Percentiles rank a stretch among this genome's conserved stretches.
phyloP scores from a whole-genome alignment of 2,329 filamentous ascomycete species.

The Fusarium aywerte region DNA sequence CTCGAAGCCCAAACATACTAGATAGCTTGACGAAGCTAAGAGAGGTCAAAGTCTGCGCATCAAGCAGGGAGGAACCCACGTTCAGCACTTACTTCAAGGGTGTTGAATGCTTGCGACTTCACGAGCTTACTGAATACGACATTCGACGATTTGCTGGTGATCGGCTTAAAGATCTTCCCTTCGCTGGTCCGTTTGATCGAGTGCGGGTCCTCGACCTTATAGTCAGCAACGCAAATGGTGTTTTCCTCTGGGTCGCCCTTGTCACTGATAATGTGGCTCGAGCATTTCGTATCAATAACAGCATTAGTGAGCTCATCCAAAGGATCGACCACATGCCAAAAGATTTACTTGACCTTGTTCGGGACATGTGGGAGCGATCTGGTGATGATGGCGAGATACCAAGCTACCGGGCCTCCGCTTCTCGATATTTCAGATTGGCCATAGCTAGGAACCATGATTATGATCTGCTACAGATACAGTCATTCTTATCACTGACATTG shows the following conservation, averaged over 20 bases:
- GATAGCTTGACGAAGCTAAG: rapidly evolving
- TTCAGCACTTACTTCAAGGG: background rate
- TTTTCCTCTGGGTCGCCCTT: background rate
- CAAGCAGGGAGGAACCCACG: background rate
- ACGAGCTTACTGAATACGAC: background rate
- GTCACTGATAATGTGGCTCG: background rate
- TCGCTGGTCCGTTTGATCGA: background rate
- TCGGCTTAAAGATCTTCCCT: background rate
- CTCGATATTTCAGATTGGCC: background rate
- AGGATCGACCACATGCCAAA: background rate
- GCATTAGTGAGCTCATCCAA: background rate
- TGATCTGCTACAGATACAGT: too few relatives aligned
- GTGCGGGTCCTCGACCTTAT: rapidly evolving
- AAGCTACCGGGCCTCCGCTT: background rate
- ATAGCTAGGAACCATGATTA: too few relatives aligned
- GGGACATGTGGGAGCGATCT: background rate
- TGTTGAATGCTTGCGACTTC: background rate
- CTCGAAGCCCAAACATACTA: rapidly evolving
- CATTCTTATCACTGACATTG: too few relatives aligned
- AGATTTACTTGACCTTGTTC: background rate
- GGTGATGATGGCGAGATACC: background rate
- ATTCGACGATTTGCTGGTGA: background rate
- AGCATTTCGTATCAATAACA: rapidly evolving
- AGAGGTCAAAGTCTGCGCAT: background rate
- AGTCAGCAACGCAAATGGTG: background rate